These are phyloP conservation scores for Salix brachista DNA, from an alignment of 345 rosid genomes.

Conservation along the genomic window DNA sequence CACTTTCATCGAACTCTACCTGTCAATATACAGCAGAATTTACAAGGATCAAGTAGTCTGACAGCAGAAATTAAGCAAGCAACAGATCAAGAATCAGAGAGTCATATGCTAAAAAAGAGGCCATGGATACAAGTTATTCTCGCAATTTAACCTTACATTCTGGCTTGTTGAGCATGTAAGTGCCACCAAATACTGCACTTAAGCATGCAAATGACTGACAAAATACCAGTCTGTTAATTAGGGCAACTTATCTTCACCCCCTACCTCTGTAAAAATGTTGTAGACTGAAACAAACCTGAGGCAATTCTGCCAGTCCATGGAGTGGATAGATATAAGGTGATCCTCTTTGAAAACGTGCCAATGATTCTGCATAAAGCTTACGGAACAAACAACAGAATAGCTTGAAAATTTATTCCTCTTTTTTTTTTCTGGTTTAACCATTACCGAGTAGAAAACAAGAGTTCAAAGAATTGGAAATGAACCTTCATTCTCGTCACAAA, in stretches of 20 bases:
- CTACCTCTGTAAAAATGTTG: background rate
- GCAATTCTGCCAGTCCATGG: conserved; percentile 87
- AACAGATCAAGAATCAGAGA: background rate
- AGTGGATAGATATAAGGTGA: conserved; percentile 89
- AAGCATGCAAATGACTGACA: conserved; percentile 84
- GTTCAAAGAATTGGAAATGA: background rate
- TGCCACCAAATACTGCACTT: conserved; percentile 93
- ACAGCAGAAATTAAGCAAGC: too few relatives aligned
- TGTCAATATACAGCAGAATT: background rate
- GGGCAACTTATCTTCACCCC: background rate
- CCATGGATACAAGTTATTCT: background rate
- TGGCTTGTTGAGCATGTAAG: conserved; percentile 97
- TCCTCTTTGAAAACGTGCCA: conserved; percentile 91
- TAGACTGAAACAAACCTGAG: conserved; percentile 51
- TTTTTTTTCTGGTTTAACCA: background rate
- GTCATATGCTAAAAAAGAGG: background rate
- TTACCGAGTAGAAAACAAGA: too few relatives aligned
- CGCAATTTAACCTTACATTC: conserved; percentile 64
- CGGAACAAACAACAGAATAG: background rate
- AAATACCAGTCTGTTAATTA: conserved; percentile 13
- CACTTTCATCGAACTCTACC: conserved; percentile 72
- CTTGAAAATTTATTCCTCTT: background rate
- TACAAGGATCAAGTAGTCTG: background rate
- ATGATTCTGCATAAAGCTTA: conserved; percentile 86
- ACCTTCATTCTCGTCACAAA: conserved; percentile 90